A percentile compares a stretch with the other conserved stretches of the same genome.
These are phyloP conservation scores for Spathaspora passalidarum DNA, from an alignment of 805 yeast species.

Conservation along the genomic window DNA sequence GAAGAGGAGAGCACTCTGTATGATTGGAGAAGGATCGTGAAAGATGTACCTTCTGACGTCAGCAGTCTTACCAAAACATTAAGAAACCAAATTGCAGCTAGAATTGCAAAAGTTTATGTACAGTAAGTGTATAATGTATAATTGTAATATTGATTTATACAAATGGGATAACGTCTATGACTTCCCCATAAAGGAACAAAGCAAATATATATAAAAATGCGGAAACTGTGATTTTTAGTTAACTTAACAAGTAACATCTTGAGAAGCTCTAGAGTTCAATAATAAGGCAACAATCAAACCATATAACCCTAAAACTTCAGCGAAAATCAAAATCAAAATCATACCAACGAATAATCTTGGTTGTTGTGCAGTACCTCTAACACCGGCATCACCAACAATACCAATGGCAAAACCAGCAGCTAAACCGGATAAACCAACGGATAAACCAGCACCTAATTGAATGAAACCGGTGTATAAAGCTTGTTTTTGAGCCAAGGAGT, in stretches of 20 bases:
- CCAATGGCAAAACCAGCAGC: conserved; percentile 99
- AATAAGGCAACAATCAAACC: conserved; percentile 97
- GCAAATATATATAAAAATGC: not conserved
- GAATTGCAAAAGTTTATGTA: conserved; percentile 32
- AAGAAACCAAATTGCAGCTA: conserved; percentile 30
- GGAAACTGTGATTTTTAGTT: not conserved
- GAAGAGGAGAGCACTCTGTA: conserved; percentile 15
- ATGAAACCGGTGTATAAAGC: conserved; percentile 96
- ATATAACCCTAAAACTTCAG: conserved; percentile 97
- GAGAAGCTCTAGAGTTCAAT: conserved; percentile 96
- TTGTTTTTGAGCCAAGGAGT: conserved; percentile 82
- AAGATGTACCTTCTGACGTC: conserved; percentile 24
- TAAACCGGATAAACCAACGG: conserved; percentile 94
- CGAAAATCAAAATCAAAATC: conserved; percentile 97
- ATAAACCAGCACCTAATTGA: conserved; percentile 96
- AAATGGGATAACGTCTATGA: not conserved
- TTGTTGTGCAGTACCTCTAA: conserved; percentile 96
- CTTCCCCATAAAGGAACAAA: no score
- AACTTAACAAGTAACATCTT: conserved; percentile 76
- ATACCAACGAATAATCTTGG: conserved; percentile 98
- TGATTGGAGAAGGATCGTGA: conserved; percentile 36
- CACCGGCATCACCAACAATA: conserved; percentile 99
- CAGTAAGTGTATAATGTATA: not conserved
- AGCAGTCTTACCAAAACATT: conserved; percentile 22
- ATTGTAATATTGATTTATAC: not conserved